A percentile compares a stretch with the other conserved stretches of the same genome.
These are phyloP conservation scores for Phytophthora agathidicida DNA, from an alignment of 352 stramenopile genomes.

Conservation along the genomic window DNA sequence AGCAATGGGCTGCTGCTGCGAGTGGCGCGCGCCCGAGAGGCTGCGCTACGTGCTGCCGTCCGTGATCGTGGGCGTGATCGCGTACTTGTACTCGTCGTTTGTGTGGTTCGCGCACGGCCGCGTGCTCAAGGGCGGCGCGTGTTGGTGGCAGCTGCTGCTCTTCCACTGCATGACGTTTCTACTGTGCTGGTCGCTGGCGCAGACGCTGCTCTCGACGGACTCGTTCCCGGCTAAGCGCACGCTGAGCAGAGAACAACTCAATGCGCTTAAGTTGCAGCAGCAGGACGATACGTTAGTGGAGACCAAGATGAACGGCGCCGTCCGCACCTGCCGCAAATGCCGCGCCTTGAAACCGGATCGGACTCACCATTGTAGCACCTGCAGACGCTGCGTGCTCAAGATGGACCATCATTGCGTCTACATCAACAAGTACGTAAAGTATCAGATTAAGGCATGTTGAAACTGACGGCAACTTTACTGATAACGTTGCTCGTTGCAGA, in stretches of 20 bases:
- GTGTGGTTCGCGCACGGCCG: conserved; percentile 55
- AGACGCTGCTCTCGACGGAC: conserved; percentile 59
- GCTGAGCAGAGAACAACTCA: conserved; percentile 13
- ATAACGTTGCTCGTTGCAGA: conserved; percentile 39
- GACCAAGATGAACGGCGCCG: conserved; percentile 71
- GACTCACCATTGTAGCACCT: conserved; percentile 86
- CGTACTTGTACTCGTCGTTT: conserved; percentile 73
- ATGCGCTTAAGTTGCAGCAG: conserved; percentile 14
- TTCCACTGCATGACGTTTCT: conserved; percentile 69
- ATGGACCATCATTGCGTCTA: conserved; percentile 92
- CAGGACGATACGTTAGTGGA: conserved; percentile 40
- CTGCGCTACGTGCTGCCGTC: conserved; percentile 65
- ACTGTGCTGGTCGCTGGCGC: conserved; percentile 61
- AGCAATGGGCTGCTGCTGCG: conserved; percentile 79
- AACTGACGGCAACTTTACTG: conserved; percentile 6
- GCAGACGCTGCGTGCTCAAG: conserved; percentile 79
- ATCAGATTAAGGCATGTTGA: conserved; percentile 3
- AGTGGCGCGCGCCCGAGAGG: conserved; percentile 51
- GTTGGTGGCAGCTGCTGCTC: conserved; percentile 38
- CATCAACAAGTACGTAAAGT: conserved; percentile 82
- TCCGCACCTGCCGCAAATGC: conserved; percentile 81
- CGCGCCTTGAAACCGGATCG: conserved; percentile 77
- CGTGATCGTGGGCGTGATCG: conserved; percentile 58
- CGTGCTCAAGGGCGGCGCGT: conserved; percentile 38
- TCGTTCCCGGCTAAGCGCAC: conserved; percentile 55